Conservation (phyloP, 148 eudicot genomes). For the Spergularia bocconei region DNA sequence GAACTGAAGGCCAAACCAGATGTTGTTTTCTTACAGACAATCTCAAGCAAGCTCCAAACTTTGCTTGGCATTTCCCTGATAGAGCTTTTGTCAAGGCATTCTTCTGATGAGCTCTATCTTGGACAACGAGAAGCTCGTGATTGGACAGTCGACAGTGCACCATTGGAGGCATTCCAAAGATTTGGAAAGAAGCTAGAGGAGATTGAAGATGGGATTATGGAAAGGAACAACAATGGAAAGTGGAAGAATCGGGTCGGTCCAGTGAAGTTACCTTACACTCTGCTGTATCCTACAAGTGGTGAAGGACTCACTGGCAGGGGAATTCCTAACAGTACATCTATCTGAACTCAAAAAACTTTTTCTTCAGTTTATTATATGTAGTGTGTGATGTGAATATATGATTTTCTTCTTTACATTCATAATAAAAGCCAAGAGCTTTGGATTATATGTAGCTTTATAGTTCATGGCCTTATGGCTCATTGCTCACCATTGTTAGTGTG, state of each 20-base stretch:
- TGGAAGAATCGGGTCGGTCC: conserved; percentile 76
- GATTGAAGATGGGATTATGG: conserved; percentile 50
- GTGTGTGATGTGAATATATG: too few relatives aligned
- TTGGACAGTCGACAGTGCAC: conserved; percentile 56
- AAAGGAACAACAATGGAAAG: conserved; percentile 46
- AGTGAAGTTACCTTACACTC: conserved; percentile 64
- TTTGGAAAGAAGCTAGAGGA: conserved; percentile 52
- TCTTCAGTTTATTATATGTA: too few relatives aligned
- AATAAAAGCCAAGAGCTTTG: not conserved
- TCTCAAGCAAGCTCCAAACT: conserved; percentile 59
- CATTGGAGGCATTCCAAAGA: conserved; percentile 54
- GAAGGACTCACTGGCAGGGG: conserved; percentile 84
- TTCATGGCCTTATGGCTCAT: too few relatives aligned
- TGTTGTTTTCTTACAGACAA: conserved; percentile 50
- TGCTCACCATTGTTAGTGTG: too few relatives aligned
- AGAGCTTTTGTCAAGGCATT: conserved; percentile 76
- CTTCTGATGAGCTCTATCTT: conserved; percentile 75
- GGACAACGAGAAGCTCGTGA: conserved; percentile 66
- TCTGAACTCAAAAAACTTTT: conserved; percentile 25
- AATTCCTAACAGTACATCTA: conserved; percentile 85
- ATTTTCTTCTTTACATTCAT: not conserved
- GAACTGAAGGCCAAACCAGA: conserved; percentile 63
- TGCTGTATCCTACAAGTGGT: conserved; percentile 62
- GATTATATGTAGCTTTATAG: too few relatives aligned
- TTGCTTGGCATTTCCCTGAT: conserved; percentile 65